phyloP scores from a whole-genome alignment of 768 basidiomycete genomes.

The Phanerochaete sordida region DNA sequence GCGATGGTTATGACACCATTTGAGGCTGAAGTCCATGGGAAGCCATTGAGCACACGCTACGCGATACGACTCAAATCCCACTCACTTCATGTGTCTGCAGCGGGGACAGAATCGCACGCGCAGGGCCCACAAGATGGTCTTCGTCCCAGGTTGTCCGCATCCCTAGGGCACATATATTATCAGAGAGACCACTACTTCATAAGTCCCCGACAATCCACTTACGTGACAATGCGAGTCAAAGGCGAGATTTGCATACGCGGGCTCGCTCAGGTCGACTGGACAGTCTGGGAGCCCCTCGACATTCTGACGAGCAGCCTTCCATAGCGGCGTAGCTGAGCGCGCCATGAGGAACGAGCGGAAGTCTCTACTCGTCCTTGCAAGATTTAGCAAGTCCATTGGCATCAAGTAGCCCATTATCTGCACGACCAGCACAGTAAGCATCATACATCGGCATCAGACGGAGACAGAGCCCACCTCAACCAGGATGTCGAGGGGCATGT shows the following conservation, averaged over 20 bases:
- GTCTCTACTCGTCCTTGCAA: conserved; percentile 3
- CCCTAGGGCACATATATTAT: background rate
- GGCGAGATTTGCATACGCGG: conserved; percentile 10
- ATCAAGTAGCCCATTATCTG: background rate
- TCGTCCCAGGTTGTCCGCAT: background rate
- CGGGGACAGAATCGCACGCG: background rate
- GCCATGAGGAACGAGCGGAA: conserved; percentile 4
- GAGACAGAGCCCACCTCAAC: background rate
- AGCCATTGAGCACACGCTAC: background rate
- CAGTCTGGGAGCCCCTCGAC: background rate
- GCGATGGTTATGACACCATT: background rate
- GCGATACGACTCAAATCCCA: background rate
- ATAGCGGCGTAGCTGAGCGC: background rate
- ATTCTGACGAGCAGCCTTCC: conserved; percentile 6
- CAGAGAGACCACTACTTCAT: background rate
- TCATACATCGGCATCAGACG: background rate
- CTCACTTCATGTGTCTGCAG: background rate
- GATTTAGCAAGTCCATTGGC: too few species aligned
- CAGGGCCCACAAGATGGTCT: background rate
- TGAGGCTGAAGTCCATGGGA: background rate
- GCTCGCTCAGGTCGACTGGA: conserved; percentile 10
- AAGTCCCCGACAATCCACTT: background rate
- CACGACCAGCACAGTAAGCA: background rate
- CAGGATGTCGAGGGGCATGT: conserved; percentile 8
- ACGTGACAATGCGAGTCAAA: conserved; percentile 10